Conservation (phyloP, 73 alveolate species). For the Paramecium sonneborni region DNA sequence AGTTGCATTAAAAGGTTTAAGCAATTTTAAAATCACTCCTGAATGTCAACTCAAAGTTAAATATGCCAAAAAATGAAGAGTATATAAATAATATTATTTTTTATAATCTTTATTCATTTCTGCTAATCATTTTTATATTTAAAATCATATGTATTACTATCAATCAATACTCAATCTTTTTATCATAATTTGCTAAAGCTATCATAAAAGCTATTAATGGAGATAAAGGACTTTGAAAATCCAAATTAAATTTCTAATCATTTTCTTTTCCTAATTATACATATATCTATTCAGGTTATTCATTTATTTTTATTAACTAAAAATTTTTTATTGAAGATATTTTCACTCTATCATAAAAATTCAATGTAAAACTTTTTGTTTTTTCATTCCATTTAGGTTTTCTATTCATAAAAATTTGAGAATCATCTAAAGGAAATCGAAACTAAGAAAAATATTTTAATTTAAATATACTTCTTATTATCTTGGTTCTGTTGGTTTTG, state of each 20-base stretch:
- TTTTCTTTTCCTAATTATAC: constrained; percentile 85
- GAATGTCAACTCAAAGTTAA: constrained; percentile 14
- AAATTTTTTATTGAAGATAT: constrained; percentile 83
- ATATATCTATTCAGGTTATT: constrained; percentile 72
- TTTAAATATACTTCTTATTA: constrained; percentile 7
- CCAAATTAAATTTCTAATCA: constrained; percentile 77
- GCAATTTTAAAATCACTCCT: background rate
- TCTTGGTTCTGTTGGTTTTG: constrained; percentile 20
- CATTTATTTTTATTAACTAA: constrained; percentile 79
- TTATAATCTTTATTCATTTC: background rate
- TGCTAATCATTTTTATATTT: background rate
- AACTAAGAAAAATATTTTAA: background rate
- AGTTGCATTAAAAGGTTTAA: constrained; percentile 45
- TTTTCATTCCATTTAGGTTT: constrained; percentile 90
- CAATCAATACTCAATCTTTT: constrained; percentile 70
- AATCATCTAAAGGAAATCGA: background rate
- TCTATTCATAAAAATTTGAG: constrained; percentile 71
- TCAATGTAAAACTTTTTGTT: constrained; percentile 81
- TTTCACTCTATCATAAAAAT: constrained; percentile 88
- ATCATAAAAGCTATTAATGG: constrained; percentile 81
- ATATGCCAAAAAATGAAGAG: constrained; percentile 47
- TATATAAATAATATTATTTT: background rate
- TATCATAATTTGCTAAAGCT: constrained; percentile 79
- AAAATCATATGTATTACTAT: background rate
- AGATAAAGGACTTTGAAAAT: constrained; percentile 78